phyloP scores from a whole-genome alignment of 352 stramenopile genomes.

The Pythium aquatile region DNA sequence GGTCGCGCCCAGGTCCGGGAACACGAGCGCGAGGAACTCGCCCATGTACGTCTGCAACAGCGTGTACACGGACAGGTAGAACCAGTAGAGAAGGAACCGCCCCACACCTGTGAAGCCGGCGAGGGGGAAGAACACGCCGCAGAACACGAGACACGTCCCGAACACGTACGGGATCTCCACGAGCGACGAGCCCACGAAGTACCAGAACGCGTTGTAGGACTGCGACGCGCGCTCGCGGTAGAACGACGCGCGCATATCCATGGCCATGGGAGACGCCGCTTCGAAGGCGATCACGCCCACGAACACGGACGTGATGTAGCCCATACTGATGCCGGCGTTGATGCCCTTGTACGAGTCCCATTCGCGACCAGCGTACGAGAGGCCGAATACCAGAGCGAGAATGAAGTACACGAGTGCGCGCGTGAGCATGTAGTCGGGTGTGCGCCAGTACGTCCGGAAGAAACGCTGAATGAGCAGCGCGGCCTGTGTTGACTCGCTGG shows the following conservation, averaged over 20 bases:
- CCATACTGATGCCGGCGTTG: constrained; percentile 61
- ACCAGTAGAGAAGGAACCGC: constrained; percentile 55
- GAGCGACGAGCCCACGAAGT: constrained; percentile 56
- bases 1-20: constrained; percentile 43
- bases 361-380: constrained; percentile 50
- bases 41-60: constrained; percentile 64
- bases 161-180: constrained; percentile 68
- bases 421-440: constrained; percentile 71
- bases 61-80: constrained; percentile 55
- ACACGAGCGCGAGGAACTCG: constrained; percentile 63
- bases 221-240: constrained; percentile 79
- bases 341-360: constrained; percentile 50
- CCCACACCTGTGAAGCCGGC: constrained; percentile 38
- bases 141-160: constrained; percentile 36
- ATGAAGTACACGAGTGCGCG: constrained; percentile 34
- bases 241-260: constrained; percentile 50
- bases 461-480: constrained; percentile 23
- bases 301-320: constrained; percentile 85
- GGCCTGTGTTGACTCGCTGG: constrained; percentile 13
- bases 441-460: constrained; percentile 27
- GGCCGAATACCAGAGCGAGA: constrained; percentile 33
- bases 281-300: constrained; percentile 70
- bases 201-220: constrained; percentile 70
- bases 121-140: constrained; percentile 73
- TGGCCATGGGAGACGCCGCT: constrained; percentile 30